Conservation (phyloP, 176 grass and related monocot genomes). For the Melocanna baccifera region DNA sequence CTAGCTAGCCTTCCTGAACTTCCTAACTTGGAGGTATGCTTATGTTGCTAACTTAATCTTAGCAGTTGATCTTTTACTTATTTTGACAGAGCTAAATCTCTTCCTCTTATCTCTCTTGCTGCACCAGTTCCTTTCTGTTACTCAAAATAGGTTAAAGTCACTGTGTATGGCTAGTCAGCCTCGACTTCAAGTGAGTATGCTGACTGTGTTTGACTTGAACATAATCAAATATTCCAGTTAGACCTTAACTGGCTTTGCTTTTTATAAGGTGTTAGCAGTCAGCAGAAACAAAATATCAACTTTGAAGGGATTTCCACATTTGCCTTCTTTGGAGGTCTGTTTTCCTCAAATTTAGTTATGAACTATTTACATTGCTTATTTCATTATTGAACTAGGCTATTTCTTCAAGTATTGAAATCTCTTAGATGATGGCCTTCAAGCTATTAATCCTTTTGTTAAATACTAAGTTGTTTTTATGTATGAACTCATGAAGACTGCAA, state of each 20-base stretch:
- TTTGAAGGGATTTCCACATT: conserved; percentile 87
- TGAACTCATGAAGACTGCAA: neutral
- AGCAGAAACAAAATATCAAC: conserved; percentile 98
- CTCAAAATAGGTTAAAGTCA: conserved; percentile 90
- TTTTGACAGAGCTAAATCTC: conserved; percentile 19
- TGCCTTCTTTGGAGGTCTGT: conserved; percentile 81
- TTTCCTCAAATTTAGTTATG: neutral
- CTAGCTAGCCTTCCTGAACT: conserved; percentile 76
- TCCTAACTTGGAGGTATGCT: conserved; percentile 94
- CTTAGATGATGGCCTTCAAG: neutral
- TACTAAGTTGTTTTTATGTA: conserved; percentile 8
- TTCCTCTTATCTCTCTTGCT: conserved; percentile 38
- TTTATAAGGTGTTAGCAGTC: conserved; percentile 72
- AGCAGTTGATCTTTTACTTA: conserved; percentile 24
- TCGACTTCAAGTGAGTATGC: conserved; percentile 72
- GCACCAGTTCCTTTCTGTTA: conserved; percentile 87
- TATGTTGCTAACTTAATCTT: conserved; percentile 28
- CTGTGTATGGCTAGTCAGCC: conserved; percentile 82
- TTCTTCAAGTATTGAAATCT: neutral
- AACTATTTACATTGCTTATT: conserved; percentile 2
- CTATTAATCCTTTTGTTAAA: conserved; percentile 9
- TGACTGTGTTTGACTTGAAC: conserved; percentile 15
- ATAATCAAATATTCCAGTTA: neutral
- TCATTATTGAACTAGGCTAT: conserved; percentile 7
- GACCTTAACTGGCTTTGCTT: conserved; percentile 29